Conservation (phyloP, 1,139 yeast species). For the Protomyces gravidus region DNA sequence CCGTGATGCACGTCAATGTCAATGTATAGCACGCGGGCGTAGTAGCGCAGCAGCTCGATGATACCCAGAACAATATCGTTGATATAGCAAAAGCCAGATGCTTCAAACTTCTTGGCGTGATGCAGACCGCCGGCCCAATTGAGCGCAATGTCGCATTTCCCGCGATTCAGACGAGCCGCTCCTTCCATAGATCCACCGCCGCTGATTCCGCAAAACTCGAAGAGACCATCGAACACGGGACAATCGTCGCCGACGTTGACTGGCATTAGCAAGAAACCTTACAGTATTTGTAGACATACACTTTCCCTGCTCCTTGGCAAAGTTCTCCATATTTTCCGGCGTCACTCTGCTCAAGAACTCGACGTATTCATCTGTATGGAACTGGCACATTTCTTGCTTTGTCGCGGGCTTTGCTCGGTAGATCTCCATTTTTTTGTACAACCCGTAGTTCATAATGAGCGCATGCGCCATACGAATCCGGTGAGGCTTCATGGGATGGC, state of each 20-base stretch:
- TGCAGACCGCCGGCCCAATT: constrained; percentile 91
- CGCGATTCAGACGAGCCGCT: constrained; percentile 85
- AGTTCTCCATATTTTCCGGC: constrained; percentile 88
- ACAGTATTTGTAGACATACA: constrained; percentile 37
- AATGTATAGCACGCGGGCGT: constrained; percentile 90
- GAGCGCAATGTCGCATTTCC: constrained; percentile 91
- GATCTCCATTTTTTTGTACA: constrained; percentile 94
- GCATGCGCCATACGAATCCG: constrained; percentile 84
- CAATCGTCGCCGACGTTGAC: constrained; percentile 95
- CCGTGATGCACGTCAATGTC: constrained; percentile 98
- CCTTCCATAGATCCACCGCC: constrained; percentile 99
- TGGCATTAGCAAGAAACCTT: not conserved
- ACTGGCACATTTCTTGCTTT: constrained; percentile 96
- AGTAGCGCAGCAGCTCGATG: constrained; percentile 79
- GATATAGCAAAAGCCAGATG: constrained; percentile 91
- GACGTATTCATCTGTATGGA: constrained; percentile 94
- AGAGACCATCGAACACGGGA: constrained; percentile 93
- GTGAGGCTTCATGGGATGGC: constrained; percentile 98
- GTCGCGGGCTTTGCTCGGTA: constrained; percentile 97
- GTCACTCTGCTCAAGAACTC: constrained; percentile 90
- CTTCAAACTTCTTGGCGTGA: constrained; percentile 93
- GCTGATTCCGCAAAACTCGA: constrained; percentile 87
- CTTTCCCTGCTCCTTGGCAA: constrained; percentile 85
- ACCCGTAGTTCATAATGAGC: constrained; percentile 90
- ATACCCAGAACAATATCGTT: constrained; percentile 88